phyloP scores from a whole-genome alignment of 345 rosid genomes.

The Arabis alpina region DNA sequence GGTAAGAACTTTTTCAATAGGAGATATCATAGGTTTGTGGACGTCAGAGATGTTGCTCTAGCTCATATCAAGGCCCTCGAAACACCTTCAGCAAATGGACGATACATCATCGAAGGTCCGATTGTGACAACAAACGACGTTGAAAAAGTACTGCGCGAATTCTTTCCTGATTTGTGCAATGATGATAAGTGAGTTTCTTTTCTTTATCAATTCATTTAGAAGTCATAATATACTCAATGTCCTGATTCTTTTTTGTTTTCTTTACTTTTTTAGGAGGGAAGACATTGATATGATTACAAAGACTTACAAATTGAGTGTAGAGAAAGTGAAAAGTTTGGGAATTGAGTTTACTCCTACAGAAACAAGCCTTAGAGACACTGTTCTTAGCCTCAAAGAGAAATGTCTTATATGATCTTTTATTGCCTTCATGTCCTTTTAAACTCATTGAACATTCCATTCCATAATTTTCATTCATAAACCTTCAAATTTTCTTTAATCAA shows the following conservation, averaged over 20 bases:
- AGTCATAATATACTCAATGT: neutral
- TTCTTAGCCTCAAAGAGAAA: conserved; percentile 50
- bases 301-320: conserved; percentile 16
- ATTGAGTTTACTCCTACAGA: conserved; percentile 54
- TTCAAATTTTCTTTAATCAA: no score
- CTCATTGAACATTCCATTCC: conserved; percentile 6
- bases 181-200: conserved; percentile 33
- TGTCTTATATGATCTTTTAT: conserved; percentile 23
- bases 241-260: neutral
- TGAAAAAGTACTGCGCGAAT: conserved; percentile 29
- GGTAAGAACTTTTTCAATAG: conserved; percentile 37
- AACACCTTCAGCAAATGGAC: conserved; percentile 48
- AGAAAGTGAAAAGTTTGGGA: conserved; percentile 40
- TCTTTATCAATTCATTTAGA: neutral
- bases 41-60: conserved; percentile 56
- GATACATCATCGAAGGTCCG: conserved; percentile 48
- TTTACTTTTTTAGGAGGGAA: conserved; percentile 10
- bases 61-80: conserved; percentile 59
- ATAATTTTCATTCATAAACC: neutral
- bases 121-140: conserved; percentile 11
- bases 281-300: neutral
- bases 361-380: conserved; percentile 59
- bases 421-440: neutral
- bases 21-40: conserved; percentile 42
- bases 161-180: conserved; percentile 41